These are phyloP conservation scores for Microbotryomycetes sp. DNA, from an alignment of 1,284 basidiomycete genomes.

Conservation along the genomic window DNA sequence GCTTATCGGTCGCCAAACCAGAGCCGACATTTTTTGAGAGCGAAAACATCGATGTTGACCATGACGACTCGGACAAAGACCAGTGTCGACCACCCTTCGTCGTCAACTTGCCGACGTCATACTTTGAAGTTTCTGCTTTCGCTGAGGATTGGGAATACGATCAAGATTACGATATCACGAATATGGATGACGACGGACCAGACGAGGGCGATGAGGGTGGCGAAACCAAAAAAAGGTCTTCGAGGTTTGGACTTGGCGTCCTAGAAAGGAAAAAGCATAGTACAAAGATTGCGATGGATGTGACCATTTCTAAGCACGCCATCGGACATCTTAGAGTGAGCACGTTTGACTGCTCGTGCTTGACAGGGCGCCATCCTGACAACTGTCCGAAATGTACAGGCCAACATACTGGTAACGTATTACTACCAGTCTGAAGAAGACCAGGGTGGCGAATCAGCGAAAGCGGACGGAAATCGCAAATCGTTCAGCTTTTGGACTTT, in stretches of 20 bases:
- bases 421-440: slow-evolving; percentile 80
- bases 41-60: neutral
- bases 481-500: slow-evolving; percentile 79
- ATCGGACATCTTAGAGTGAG: slow-evolving; percentile 64
- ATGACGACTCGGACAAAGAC: slow-evolving; percentile 1
- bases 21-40: neutral
- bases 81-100: slow-evolving; percentile 52
- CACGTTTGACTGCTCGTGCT: slow-evolving; percentile 18
- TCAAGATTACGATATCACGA: slow-evolving; percentile 34
- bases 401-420: slow-evolving; percentile 84
- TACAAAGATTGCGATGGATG: slow-evolving; percentile 74
- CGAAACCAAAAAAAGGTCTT: slow-evolving; percentile 28
- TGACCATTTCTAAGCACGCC: slow-evolving; percentile 66
- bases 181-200: slow-evolving; percentile 66
- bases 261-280: slow-evolving; percentile 77
- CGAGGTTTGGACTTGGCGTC: slow-evolving; percentile 56
- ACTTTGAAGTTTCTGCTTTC: slow-evolving; percentile 75
- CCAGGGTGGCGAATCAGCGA: neutral
- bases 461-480: slow-evolving; percentile 54
- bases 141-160: slow-evolving; percentile 95
- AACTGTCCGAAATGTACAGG: slow-evolving; percentile 48
- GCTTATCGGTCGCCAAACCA: slow-evolving; percentile 60
- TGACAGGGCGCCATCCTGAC: neutral
- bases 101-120: slow-evolving; percentile 62
- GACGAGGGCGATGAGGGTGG: slow-evolving; percentile 51